Evolutionary conservation across 1,139 yeast genomes (phyloP).

Genomic region (Suhomyces yuchorum): DNA sequence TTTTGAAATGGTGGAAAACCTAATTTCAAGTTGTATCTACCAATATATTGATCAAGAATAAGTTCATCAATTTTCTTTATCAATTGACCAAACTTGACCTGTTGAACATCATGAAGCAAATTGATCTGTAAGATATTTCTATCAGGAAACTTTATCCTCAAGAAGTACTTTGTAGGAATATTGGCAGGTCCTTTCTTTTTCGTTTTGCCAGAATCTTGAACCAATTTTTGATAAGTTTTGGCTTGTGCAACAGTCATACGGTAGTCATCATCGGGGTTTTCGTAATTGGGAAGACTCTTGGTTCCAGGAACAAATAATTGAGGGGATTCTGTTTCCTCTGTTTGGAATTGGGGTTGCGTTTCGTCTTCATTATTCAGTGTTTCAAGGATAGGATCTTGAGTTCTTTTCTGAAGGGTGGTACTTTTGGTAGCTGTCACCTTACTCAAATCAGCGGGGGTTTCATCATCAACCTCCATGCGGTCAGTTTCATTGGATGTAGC

Average conservation of each 20-base stretch:
- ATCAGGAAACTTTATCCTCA: conserved; percentile 59
- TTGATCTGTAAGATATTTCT: conserved; percentile 50
- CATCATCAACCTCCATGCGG: not conserved
- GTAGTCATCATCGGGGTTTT: conserved; percentile 51
- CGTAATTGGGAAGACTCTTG: conserved; percentile 23
- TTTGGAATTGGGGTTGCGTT: not conserved
- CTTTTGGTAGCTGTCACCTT: not conserved
- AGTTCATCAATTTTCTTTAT: conserved; percentile 39
- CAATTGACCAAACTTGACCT: conserved; percentile 45
- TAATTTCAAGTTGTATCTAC: conserved; percentile 35
- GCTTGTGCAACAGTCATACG: conserved; percentile 57
- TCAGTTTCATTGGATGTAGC: not conserved
- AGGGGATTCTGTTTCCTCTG: conserved; percentile 17
- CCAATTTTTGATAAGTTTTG: conserved; percentile 50
- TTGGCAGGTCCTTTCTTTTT: conserved; percentile 28
- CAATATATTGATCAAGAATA: conserved; percentile 38
- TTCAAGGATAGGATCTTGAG: not conserved
- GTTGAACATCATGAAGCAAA: conserved; percentile 40
- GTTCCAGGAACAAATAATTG: conserved; percentile 28
- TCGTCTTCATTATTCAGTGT: not conserved
- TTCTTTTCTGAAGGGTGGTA: not conserved
- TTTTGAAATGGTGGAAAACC: conserved; percentile 49
- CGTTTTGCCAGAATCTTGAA: conserved; percentile 42
- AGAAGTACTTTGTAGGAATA: conserved; percentile 31
- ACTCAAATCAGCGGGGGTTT: not conserved